phyloP scores from a whole-genome alignment of 2,329 filamentous ascomycete genomes.

The Apiospora arundinis region DNA sequence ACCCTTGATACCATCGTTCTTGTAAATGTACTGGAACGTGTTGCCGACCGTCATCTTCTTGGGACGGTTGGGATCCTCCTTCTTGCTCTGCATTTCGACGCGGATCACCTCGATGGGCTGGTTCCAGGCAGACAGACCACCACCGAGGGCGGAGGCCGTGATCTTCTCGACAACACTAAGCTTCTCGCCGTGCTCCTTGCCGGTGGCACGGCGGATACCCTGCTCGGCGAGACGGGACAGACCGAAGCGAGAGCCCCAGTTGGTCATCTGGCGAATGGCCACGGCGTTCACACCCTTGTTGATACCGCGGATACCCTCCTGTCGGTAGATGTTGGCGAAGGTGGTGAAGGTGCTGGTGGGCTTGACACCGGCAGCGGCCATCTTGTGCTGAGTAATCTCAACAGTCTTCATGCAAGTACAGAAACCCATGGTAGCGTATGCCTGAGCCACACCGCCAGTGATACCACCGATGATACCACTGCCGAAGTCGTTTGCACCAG shows the following conservation, averaged over 20 bases:
- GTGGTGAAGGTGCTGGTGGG: conserved; percentile 91
- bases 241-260: conserved; percentile 97
- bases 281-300: conserved; percentile 99
- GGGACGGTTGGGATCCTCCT: conserved; percentile 93
- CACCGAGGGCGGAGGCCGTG: conserved; percentile 82
- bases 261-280: conserved; percentile 98
- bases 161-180: conserved; percentile 87
- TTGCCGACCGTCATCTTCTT: conserved; percentile 99
- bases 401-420: conserved; percentile 99
- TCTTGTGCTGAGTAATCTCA: conserved; percentile 98
- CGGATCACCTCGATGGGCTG: conserved; percentile 99
- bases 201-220: conserved; percentile 78
- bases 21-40: conserved; percentile 86
- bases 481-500: conserved; percentile 85
- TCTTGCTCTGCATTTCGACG: conserved; percentile 99
- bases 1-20: conserved; percentile 85
- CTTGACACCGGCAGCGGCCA: conserved; percentile 81
- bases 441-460: conserved; percentile 92
- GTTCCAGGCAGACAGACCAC: conserved; percentile 97
- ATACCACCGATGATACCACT: conserved; percentile 91
- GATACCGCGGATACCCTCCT: conserved; percentile 93
- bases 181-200: conserved; percentile 82
- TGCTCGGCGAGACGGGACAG: conserved; percentile 90
- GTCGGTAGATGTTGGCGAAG: conserved; percentile 96
- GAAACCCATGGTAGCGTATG: conserved; percentile 99